Base-by-base conservation (phyloP, 2,329 filamentous ascomycete species). In the Penicillium psychrosexuale region DNA sequence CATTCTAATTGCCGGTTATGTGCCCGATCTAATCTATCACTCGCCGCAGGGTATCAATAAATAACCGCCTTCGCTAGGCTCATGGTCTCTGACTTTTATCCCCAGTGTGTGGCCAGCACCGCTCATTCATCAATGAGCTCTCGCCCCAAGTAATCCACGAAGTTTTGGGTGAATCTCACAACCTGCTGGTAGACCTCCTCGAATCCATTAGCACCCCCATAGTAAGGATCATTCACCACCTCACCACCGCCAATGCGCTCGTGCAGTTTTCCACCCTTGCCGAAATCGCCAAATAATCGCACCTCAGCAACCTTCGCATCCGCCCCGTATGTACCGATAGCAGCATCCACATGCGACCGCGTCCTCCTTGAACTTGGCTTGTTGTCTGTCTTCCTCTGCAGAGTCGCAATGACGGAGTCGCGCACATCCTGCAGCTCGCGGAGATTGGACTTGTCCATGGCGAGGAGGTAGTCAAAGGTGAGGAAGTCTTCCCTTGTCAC, bases 391-490 rank as follows among this genome's bases (percentile, higher is more conserved):
- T 66, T 69, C 68, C 83, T 80, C 22, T 56, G 51, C 69, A 82
- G 84, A 31, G 65, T 63, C 13, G 62, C 56, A 19, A 78, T 72
- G 33, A 82, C 78, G n/a, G 75, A 73, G 9, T 80, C 77, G 61
- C 82, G 83, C 61, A 83, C 78, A 56, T 84, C 79, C 66, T 85
- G 72, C 55, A 96, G 75, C 67, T 95, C 84, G 8, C 81, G 78
- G 42, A 96, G 78, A 71, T 97, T 97, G 43, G 85, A 84, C 46
- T 84, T 80, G 70, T 99, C 94, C 94, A 99, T 99, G 57, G 90
- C 92, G 54, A 99, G 86, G 57, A 99, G 86, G 75, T 96, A 97
- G 74, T 97, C 91, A 68, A 97, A 97, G 15, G 82, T 80, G 53
- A 85, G 78, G 66, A 97, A 95, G 74, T 99, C 94, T 48, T 82